A percentile compares a stretch with the other conserved stretches of the same genome.
Evolutionary conservation across 208 protist genomes (phyloP).

Genomic region (Wallacemonas rigidus): DNA sequence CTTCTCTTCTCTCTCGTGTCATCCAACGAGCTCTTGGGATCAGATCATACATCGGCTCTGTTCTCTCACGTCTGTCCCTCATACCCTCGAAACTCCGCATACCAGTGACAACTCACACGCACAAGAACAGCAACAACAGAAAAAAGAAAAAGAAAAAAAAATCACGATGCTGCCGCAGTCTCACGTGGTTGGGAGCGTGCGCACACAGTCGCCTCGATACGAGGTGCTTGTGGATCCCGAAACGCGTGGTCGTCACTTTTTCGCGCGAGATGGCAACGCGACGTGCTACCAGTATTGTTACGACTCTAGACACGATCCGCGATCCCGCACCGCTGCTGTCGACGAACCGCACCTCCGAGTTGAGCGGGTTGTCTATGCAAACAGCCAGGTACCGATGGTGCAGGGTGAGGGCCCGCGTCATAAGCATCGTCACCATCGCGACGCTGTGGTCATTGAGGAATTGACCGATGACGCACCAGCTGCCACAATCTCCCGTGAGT

Average conservation of each 20-base stretch:
- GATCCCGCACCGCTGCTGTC: background rate
- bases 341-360: background rate
- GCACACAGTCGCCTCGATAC: background rate
- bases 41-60: too few species aligned
- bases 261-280: background rate
- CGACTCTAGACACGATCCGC: constrained; percentile 8
- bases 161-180: background rate
- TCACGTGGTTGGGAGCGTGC: background rate
- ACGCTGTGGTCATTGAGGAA: too few species aligned
- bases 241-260: background rate
- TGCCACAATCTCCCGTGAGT: background rate
- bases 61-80: too few species aligned
- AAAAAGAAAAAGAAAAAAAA: too few species aligned
- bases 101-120: too few species aligned
- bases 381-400: background rate
- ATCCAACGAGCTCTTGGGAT: too few species aligned
- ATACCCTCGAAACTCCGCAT: too few species aligned
- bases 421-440: too few species aligned
- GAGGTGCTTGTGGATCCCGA: background rate
- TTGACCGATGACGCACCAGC: too few species aligned
- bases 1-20: too few species aligned
- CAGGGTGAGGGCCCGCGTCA: too few species aligned
- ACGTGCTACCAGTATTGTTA: constrained; percentile 15
- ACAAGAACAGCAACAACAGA: too few species aligned
- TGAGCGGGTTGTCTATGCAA: background rate